Conservation (phyloP, 1,284 basidiomycete species). For the Melampsora americana region DNA sequence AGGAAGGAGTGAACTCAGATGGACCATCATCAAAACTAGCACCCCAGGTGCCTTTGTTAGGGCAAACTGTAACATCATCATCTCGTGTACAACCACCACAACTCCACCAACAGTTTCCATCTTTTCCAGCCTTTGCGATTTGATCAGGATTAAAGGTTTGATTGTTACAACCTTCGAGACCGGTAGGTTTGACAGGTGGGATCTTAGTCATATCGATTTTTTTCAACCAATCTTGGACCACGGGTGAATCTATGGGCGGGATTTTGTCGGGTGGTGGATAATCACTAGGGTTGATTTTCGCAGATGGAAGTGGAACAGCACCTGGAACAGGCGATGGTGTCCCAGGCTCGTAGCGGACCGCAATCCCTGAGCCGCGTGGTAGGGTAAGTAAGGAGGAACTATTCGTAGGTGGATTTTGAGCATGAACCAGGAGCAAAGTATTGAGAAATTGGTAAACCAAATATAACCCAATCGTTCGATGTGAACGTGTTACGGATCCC, state of each 20-base stretch:
- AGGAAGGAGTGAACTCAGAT: conserved; percentile 69
- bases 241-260: conserved; percentile 66
- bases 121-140: conserved; percentile 65
- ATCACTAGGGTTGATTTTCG: conserved; percentile 51
- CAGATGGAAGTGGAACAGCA: conserved; percentile 19
- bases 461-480: too few relatives aligned
- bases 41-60: conserved; percentile 70
- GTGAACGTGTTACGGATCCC: too few relatives aligned
- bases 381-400: too few relatives aligned
- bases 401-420: too few relatives aligned
- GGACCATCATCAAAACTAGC: conserved; percentile 61
- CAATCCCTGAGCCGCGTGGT: too few relatives aligned
- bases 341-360: background rate
- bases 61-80: conserved; percentile 72
- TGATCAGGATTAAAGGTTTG: conserved; percentile 61
- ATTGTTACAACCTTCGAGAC: conserved; percentile 65
- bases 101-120: conserved; percentile 76
- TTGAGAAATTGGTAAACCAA: too few relatives aligned
- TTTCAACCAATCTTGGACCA: conserved; percentile 70
- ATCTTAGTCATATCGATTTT: conserved; percentile 65
- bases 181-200: conserved; percentile 59
- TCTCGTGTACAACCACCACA: conserved; percentile 72
- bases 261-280: conserved; percentile 70
- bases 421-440: too few relatives aligned
- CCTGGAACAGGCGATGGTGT: conserved; percentile 32